Evolutionary conservation across 1,284 basidiomycete genomes (phyloP).

Genomic region (Ganoderma lingzhi): DNA sequence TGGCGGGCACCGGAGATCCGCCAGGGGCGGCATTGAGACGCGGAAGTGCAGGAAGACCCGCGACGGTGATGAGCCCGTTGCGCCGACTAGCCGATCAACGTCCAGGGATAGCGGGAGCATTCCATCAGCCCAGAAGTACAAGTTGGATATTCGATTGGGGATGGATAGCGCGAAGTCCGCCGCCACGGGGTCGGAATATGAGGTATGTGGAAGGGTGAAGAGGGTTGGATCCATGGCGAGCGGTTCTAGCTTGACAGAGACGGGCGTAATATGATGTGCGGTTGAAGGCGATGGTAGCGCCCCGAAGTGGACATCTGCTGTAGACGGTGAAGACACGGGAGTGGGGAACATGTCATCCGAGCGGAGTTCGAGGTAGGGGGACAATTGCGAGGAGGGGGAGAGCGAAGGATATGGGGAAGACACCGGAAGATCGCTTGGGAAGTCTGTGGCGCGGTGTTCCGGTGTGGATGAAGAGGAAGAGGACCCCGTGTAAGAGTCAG

Average conservation of each 20-base stretch:
- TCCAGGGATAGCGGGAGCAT: slow-evolving; percentile 68
- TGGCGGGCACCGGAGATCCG: slow-evolving; percentile 55
- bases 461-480: slow-evolving; percentile 36
- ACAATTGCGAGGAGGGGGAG: slow-evolving; percentile 23
- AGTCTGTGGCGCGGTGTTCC: slow-evolving; percentile 29
- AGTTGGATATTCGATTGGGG: slow-evolving; percentile 36
- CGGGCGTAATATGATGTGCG: slow-evolving; percentile 23
- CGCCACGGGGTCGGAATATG: slow-evolving; percentile 29
- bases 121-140: slow-evolving; percentile 66
- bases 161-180: slow-evolving; percentile 28
- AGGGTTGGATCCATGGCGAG: slow-evolving; percentile 40
- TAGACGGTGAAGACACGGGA: slow-evolving; percentile 12
- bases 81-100: slow-evolving; percentile 53
- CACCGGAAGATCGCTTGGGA: slow-evolving; percentile 26
- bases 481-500: slow-evolving; percentile 31
- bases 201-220: slow-evolving; percentile 36
- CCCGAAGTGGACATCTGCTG: slow-evolving; percentile 23
- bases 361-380: slow-evolving; percentile 26
- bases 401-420: slow-evolving; percentile 25
- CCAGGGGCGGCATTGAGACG: slow-evolving; percentile 54
- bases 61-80: slow-evolving; percentile 43
- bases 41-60: slow-evolving; percentile 57
- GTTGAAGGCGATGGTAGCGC: slow-evolving; percentile 33
- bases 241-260: slow-evolving; percentile 41
- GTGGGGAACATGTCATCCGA: slow-evolving; percentile 23